These are phyloP conservation scores for Bretschneidera sinensis DNA, from an alignment of 345 rosid genomes.

Conservation along the genomic window DNA sequence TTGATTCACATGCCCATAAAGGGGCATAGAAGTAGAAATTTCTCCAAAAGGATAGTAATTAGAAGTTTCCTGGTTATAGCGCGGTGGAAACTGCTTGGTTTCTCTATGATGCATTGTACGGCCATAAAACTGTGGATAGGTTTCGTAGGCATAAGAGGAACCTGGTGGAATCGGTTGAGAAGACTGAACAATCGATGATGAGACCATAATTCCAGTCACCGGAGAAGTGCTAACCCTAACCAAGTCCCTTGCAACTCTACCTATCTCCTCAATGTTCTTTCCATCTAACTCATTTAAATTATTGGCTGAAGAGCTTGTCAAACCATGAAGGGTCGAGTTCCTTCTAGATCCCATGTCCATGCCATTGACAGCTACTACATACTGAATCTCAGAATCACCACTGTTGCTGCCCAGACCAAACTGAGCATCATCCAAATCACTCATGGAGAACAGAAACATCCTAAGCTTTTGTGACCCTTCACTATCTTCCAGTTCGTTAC, in stretches of 20 bases:
- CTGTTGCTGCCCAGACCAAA: constrained; percentile 41
- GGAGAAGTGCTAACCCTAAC: constrained; percentile 35
- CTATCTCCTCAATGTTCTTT: constrained; percentile 31
- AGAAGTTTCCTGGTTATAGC: constrained; percentile 34
- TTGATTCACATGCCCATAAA: constrained; percentile 35
- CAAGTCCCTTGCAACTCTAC: constrained; percentile 26
- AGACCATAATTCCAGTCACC: constrained; percentile 28
- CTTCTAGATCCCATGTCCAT: constrained; percentile 57
- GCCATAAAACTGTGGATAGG: constrained; percentile 38
- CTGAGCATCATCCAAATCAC: constrained; percentile 67
- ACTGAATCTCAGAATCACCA: constrained; percentile 64
- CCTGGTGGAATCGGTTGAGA: constrained; percentile 35
- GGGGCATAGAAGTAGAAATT: constrained; percentile 30
- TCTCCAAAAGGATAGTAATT: constrained; percentile 33
- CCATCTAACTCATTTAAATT: constrained; percentile 49
- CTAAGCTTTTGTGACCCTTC: constrained; percentile 61
- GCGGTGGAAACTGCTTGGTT: constrained; percentile 32
- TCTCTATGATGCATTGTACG: constrained; percentile 43
- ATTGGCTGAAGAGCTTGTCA: constrained; percentile 47
- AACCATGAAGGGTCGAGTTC: constrained; percentile 35
- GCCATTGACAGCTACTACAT: constrained; percentile 73
- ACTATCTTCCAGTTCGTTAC: constrained; percentile 51
- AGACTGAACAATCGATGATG: constrained; percentile 34
- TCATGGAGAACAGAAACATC: constrained; percentile 63
- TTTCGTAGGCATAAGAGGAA: constrained; percentile 44